Percentiles rank a stretch among this genome's conserved stretches.
Conservation (phyloP, 2,329 filamentous ascomycete genomes). For the Aspergillus phoenicis region DNA sequence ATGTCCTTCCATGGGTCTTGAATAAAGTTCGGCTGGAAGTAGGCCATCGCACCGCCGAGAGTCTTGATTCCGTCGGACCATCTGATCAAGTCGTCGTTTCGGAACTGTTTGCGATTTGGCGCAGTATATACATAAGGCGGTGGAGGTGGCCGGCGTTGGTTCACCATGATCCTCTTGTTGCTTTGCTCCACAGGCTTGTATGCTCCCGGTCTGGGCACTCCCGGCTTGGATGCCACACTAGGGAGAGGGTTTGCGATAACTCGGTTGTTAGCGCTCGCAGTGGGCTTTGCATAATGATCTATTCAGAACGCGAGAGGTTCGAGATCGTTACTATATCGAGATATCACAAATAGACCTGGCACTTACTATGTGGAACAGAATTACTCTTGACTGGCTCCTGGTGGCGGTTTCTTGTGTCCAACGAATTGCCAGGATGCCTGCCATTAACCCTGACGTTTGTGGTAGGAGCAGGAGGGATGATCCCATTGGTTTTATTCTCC, state of each 20-base stretch:
- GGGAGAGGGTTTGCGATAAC: not conserved
- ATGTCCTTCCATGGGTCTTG: constrained; percentile 25
- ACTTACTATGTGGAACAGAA: not conserved
- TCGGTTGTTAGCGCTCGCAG: not conserved
- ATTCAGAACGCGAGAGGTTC: not conserved
- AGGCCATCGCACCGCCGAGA: constrained; percentile 9
- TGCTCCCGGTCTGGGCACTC: no score
- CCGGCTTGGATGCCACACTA: not conserved
- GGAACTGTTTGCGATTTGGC: constrained; percentile 27
- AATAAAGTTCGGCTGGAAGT: constrained; percentile 25
- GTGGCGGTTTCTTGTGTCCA: not conserved
- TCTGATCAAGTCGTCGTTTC: constrained; percentile 17
- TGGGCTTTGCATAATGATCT: constrained; percentile 6
- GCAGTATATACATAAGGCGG: constrained; percentile 21
- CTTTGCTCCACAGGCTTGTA: not conserved
- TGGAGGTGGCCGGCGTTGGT: not conserved
- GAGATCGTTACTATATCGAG: not conserved
- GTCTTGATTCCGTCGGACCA: constrained; percentile 22
- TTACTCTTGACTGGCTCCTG: not conserved
- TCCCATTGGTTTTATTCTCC: not conserved
- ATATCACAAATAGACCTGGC: not conserved
- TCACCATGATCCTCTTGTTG: not conserved
- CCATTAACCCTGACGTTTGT: not conserved
- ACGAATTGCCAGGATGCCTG: not conserved
- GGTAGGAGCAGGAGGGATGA: not conserved